Base-by-base conservation (phyloP, 805 yeast species). In the Zygotorulaspora florentina region DNA sequence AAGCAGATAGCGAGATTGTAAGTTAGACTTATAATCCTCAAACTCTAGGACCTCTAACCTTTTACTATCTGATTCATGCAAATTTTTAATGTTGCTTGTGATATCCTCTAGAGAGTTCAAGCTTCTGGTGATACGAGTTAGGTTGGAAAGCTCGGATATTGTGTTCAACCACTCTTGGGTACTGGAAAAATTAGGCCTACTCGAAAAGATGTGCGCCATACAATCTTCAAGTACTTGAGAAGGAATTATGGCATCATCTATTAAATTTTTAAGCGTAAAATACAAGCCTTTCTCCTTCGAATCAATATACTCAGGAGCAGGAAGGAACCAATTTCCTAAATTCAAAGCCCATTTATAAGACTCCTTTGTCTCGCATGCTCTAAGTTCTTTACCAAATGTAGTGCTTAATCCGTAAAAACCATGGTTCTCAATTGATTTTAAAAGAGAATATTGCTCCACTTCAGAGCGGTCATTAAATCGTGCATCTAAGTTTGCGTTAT, bases 301-400 rank as follows among this genome's bases (percentile, higher is more conserved):
- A 0, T 43, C 41, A 0, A 74, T 59, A 0, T 47, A 52, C 2
- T 57, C 59, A 1, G 81, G 72, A 0, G 59, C 50, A 0, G 95
- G 87, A 1, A 85, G 49, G 43, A 83, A 84, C 97, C 97, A 90
- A 40, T 78, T 76, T 35, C 75, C 77, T 34, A 90, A 64, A 57
- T 85, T 85, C 88, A 96, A 83, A 1, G 81, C 77, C 79, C 88
- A 81, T 47, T 76, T 80, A 58, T 74, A 85, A 1, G 64, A 47
- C 18, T 62, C 61, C 17, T 57, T 59, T 1, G 50, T 42, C 9
- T 55, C 54, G 6, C 45, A 40, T 1, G 29, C 46, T 10, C 51
- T 27, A n/a, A 50, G 53, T 8, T 65, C 63, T 31, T 66, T 63
- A 8, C 74, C 62, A n/a, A 78, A 51, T 4, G 48, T 33, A 28